Evolutionary conservation across 176 grass and related monocot species (phyloP), one percentile per base, ranked within the genome.

Genomic region (Paspalum notatum): DNA sequence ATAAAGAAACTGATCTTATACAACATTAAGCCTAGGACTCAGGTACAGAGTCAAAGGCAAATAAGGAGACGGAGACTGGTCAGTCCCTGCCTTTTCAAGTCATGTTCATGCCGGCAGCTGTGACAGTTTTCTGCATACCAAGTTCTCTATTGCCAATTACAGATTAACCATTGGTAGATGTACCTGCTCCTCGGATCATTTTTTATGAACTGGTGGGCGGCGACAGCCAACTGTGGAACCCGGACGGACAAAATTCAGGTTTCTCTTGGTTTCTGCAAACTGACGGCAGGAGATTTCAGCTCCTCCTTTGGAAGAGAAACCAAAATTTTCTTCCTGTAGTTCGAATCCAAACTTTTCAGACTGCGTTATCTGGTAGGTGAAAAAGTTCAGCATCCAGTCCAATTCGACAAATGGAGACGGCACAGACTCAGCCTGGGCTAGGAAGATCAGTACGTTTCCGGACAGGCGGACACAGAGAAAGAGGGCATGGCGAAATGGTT

Each of bases 331-430:
- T 15, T 47, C 12, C 5, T 24, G n/a, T 53, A 25, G 25, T 15
- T 10, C 37, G 4, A 8, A 5, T 72, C 24, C 15, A 13, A 48
- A 40, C 12, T n/a, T n/a, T 52, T 62, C 43, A 52, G 8, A 5
- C 41, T 55, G 0, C 20, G 7, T 82, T 71, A 87, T 82, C 85
- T 8, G 56, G 21, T 83, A 58, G 66, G 37, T 20, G 66, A 49
- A 20, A 64, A 54, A 66, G 70, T 40, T 45, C 26, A 81, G 21
- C 62, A 21, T 42, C 50, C 5, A 20, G 66, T 83, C 40, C 57
- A 41, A 16, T 20, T 62, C 27, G 22, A 47, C 56, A 43, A 48
- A 47, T n/a, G 6, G 66, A 47, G 61, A 40, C 47, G 32, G 5
- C 11, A 10, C 13, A 10, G 21, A 43, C 70, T 66, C 26, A 14